Evolutionary conservation across 345 rosid genomes (phyloP), one percentile per base, ranked within the genome.

Genomic region (Gossypium anomalum): DNA sequence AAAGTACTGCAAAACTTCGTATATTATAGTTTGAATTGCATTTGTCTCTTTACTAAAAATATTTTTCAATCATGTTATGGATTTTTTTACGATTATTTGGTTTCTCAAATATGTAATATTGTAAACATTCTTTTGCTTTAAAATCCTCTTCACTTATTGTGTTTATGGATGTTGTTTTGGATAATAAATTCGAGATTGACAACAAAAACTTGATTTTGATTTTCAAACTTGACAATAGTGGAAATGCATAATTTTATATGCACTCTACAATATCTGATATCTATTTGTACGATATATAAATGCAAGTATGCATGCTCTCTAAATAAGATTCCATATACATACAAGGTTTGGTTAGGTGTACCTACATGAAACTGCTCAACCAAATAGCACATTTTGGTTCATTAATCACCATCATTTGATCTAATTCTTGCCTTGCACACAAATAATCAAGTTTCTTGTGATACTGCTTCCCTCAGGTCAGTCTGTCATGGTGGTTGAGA

Each of bases 371-470:
- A 29, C 3, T 27, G 15, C 72, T 23, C 71, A 23, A 67, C 57
- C 16, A 16, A 15, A 38, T 45, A 67, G 7, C 56, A 45, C 19
- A 47, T 67, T 67, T 63, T 67, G 8, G 23, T 67, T 25, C 56
- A 68, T 16, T 69, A 51, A 69, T 51, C 59, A 69, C 59, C 7
- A 51, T 25, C 58, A 68, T 49, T n/a, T 49, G 8, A 23, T 25
- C 16, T 19, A 51, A 69, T 51, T 29, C 60, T 69, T 69, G 60
- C 60, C 72, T 69, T 69, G 72, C 45, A 69, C 59, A 19, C 47
- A 29, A 69, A 9, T 58, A 58, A 58, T 58, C 34, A 58, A 58
- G 16, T 58, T 10, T 58, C 62, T 58, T 58, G 62, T 58, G 15
- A 22, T 4, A 22, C 7, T 1, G 62, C 27, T 57, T 57, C 29